These are phyloP conservation scores for Novymonas esmeraldas DNA, from an alignment of 208 protist species.

Conservation along the genomic window DNA sequence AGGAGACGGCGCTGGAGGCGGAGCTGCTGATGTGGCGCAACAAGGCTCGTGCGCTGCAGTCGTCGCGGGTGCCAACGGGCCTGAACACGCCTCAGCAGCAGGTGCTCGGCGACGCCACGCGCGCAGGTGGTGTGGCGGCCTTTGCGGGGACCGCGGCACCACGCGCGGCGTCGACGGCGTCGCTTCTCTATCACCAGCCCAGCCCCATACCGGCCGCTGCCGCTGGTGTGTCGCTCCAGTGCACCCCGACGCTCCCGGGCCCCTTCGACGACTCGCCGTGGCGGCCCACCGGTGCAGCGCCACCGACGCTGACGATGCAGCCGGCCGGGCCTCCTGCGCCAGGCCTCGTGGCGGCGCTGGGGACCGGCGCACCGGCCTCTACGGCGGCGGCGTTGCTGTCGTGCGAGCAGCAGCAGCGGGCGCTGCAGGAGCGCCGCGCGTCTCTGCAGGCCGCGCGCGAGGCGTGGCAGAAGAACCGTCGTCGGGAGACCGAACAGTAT, in stretches of 20 bases:
- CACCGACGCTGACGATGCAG: no score
- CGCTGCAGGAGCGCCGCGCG: conserved; percentile 35
- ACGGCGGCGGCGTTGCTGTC: conserved; percentile 41
- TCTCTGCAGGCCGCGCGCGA: conserved; percentile 35
- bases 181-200: conserved; percentile 10
- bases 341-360: neutral
- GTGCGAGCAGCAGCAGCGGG: conserved; percentile 26
- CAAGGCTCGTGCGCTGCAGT: conserved; percentile 17
- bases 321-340: no score
- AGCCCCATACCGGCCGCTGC: conserved; percentile 23
- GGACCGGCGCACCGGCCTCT: neutral
- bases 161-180: conserved; percentile 3
- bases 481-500: conserved; percentile 18
- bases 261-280: conserved; percentile 21
- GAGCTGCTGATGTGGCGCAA: conserved; percentile 30
- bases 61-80: conserved; percentile 1
- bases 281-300: no score
- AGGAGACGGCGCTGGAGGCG: conserved; percentile 31
- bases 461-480: conserved; percentile 25
- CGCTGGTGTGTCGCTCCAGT: conserved; percentile 13
- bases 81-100: conserved; percentile 29
- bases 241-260: conserved; percentile 12
- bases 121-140: neutral
- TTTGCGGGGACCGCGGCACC: neutral
- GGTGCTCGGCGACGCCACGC: neutral